Percentiles rank a stretch among this genome's conserved stretches.
Conservation (phyloP, 2,329 filamentous ascomycete genomes). For the Curvularia verruculosa region DNA sequence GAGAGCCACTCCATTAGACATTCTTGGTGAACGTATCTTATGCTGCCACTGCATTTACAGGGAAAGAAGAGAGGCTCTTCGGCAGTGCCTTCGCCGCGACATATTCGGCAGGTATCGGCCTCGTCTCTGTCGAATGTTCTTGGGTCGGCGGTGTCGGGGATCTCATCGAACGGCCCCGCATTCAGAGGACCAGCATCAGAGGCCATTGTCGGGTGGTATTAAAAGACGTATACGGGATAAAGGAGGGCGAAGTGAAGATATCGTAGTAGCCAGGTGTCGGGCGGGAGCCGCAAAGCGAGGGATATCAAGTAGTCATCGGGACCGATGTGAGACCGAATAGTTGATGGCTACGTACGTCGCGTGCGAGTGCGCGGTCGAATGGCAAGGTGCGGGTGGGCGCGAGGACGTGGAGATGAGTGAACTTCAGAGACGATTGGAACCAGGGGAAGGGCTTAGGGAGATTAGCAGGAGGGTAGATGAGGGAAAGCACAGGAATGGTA, state of each 20-base stretch:
- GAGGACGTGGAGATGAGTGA: neutral
- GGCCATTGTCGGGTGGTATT: conserved; percentile 27
- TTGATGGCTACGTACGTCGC: conserved; percentile 5
- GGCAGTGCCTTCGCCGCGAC: conserved; percentile 81
- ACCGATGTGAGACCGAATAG: neutral
- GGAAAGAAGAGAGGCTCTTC: conserved; percentile 93
- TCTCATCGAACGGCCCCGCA: conserved; percentile 21
- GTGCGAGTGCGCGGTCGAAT: neutral
- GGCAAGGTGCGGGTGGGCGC: neutral
- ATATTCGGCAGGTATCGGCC: conserved; percentile 93
- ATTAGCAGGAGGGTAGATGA: neutral
- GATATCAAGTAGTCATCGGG: conserved; percentile 37
- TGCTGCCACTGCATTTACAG: conserved; percentile 98
- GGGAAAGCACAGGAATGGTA: conserved; percentile 1
- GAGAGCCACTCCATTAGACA: conserved; percentile 99
- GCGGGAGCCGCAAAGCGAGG: conserved; percentile 27
- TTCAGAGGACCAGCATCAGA: conserved; percentile 23
- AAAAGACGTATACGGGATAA: conserved; percentile 3
- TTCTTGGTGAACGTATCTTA: conserved; percentile 97
- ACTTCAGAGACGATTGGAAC: neutral
- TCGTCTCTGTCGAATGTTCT: conserved; percentile 53
- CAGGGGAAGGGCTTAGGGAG: neutral
- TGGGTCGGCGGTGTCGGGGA: conserved; percentile 49
- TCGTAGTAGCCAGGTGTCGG: conserved; percentile 9
- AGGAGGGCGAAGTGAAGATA: conserved; percentile 4